Base-by-base conservation (phyloP, 495 filamentous ascomycete species). In the Aspergillus panamensis region DNA sequence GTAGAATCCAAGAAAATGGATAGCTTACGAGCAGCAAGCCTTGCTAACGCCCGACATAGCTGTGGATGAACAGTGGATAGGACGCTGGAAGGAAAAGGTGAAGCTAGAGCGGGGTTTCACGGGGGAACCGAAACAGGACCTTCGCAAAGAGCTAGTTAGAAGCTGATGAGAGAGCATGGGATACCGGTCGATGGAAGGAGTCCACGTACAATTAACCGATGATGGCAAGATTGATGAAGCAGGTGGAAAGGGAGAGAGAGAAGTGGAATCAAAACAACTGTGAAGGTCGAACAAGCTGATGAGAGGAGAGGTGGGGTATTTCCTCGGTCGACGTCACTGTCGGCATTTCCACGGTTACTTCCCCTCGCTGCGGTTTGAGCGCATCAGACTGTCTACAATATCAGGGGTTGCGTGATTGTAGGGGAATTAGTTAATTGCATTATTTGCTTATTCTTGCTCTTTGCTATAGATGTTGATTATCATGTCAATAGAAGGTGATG, bases 31-130 rank as follows among this genome's bases (percentile, higher is more conserved):
- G 71, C 75, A 78, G 53, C 75, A 78, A 29, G 74, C 75, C 59
- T 78, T 78, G 64, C 72, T 78, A 55, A 78, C 68, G 66, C 74
- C 74, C 58, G 75, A 73, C 75, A 78, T 78, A 50, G 47, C 62
- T 57, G 63, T 31, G 44, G 66, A 61, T 8, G 62, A 69, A 52
- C 62, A 66, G 45, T 67, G 67, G 37, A 69, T 53, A 8, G 54
- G 43, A 7, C 62, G 25, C 25, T 25, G 25, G 51, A 17, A 31
- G 51, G 20, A 17, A 45, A 44, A 13, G 9, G 5, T 45, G 42
- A 45, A 21, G 19, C 19, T 45, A 8, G 42, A 45, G 42, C 42
- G 56, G 33, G 53, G 51, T 63, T 58, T 60, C 7, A 60, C 29
- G 7, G 66, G 61, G n/a, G 56, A 45, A 39, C 6, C 35, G 19